These are phyloP conservation scores for Cystobasidiaceae sp. DNA, from an alignment of 1,284 basidiomycete species.

Conservation along the genomic window DNA sequence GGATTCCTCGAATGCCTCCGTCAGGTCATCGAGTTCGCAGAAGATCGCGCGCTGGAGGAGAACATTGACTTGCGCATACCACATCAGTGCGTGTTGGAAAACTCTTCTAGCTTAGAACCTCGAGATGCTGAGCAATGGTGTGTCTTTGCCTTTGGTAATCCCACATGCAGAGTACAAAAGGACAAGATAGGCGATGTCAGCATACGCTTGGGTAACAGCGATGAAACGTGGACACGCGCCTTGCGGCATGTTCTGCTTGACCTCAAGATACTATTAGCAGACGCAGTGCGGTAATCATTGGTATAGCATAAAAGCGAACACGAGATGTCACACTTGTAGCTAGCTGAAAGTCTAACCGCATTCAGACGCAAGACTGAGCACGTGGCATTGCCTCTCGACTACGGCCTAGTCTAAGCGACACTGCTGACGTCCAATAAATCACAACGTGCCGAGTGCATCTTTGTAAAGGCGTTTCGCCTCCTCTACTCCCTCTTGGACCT, in stretches of 20 bases:
- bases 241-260: conserved; percentile 66
- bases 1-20: conserved; percentile 90
- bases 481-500: conserved; percentile 61
- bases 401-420: no score
- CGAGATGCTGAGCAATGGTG: no score
- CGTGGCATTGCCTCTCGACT: no score
- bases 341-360: no score
- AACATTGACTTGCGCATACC: conserved; percentile 72
- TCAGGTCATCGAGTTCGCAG: conserved; percentile 79
- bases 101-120: no score
- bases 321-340: not conserved
- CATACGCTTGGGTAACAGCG: conserved; percentile 79
- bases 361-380: no score
- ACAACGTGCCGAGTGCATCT: conserved; percentile 15
- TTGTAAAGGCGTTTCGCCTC: conserved; percentile 26
- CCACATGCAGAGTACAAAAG: conserved; percentile 65
- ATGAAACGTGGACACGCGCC: conserved; percentile 93
- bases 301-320: not conserved
- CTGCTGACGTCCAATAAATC: no score
- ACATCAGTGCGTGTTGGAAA: conserved; percentile 75
- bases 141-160: no score
- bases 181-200: conserved; percentile 94
- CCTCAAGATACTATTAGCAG: conserved; percentile 31
- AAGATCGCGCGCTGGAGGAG: conserved; percentile 51
- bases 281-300: conserved; percentile 1